phyloP scores from a whole-genome alignment of 2,329 filamentous ascomycete species.

The Coniosporium uncinatum region DNA sequence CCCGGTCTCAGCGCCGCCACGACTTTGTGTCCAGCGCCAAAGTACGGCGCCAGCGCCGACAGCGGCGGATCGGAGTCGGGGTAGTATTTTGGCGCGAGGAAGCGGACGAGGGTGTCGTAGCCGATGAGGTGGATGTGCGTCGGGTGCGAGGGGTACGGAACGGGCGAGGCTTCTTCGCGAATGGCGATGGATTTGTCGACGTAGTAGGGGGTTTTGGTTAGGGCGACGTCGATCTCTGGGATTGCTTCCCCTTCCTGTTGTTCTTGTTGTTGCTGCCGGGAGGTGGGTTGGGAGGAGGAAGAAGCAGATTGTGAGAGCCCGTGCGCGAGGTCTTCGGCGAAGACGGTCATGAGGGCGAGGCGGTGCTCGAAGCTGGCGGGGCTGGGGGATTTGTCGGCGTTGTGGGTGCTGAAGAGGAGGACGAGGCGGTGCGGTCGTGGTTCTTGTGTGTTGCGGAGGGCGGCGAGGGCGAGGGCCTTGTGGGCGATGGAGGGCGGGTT shows the following conservation, averaged over 20 bases:
- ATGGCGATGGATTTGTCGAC: slow-evolving; percentile 64
- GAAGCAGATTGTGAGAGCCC: slow-evolving; percentile 8
- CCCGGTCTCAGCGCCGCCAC: slow-evolving; percentile 56
- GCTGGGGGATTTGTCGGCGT: slow-evolving; percentile 60
- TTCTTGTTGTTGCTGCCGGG: no score
- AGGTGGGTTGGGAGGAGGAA: slow-evolving; percentile 2
- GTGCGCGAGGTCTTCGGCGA: slow-evolving; percentile 49
- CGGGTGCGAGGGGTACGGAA: slow-evolving; percentile 24
- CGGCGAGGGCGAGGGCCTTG: slow-evolving; percentile 42
- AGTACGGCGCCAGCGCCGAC: slow-evolving; percentile 55
- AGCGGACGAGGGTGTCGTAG: slow-evolving; percentile 70
- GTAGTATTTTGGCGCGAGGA: slow-evolving; percentile 72
- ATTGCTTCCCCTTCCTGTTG: slow-evolving; percentile 2
- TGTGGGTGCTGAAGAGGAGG: slow-evolving; percentile 56
- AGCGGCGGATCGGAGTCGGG: slow-evolving; percentile 37
- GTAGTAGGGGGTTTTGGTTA: slow-evolving; percentile 71
- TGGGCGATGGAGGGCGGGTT: slow-evolving; percentile 60
- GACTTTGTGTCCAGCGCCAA: slow-evolving; percentile 51
- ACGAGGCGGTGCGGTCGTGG: slow-evolving; percentile 40
- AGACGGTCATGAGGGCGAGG: slow-evolving; percentile 65
- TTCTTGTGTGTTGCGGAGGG: slow-evolving; percentile 19
- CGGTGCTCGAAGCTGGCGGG: slow-evolving; percentile 64
- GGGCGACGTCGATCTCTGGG: slow-evolving; percentile 53
- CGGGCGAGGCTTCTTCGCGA: slow-evolving; percentile 22
- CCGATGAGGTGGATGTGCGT: slow-evolving; percentile 65